These are phyloP conservation scores for Debaryomyces tyrocola DNA, from an alignment of 805 yeast genomes.

Conservation along the genomic window DNA sequence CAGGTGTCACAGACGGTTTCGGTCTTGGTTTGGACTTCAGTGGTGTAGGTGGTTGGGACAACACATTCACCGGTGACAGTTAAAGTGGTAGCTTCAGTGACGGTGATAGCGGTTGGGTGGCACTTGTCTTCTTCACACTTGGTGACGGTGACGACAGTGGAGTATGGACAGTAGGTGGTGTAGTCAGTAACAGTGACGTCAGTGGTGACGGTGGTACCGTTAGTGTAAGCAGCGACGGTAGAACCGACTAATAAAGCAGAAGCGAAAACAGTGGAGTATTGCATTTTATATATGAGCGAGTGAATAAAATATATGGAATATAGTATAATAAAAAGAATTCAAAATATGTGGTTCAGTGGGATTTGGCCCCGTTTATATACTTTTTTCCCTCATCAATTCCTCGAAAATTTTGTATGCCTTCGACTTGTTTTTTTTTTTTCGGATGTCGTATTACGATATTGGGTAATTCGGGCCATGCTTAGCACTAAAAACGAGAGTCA, in stretches of 20 bases:
- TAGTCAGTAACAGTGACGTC: conserved; percentile 62
- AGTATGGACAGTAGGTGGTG: conserved; percentile 77
- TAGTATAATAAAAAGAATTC: background rate
- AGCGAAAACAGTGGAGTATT: conserved; percentile 34
- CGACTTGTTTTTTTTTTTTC: too few species aligned
- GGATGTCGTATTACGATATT: too few species aligned
- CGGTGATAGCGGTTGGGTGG: conserved; percentile 56
- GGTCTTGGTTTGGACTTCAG: background rate
- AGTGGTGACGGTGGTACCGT: conserved; percentile 48
- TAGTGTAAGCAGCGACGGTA: conserved; percentile 42
- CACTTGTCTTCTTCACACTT: conserved; percentile 21
- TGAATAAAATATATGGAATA: conserved; percentile 10
- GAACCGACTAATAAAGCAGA: conserved; percentile 43
- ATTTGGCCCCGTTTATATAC: background rate
- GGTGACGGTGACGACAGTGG: conserved; percentile 68
- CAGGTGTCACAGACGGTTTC: background rate
- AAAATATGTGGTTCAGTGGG: background rate
- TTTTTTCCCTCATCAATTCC: background rate
- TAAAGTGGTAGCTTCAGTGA: conserved; percentile 75
- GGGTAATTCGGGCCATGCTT: too few species aligned
- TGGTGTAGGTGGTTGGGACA: conserved; percentile 46
- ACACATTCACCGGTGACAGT: conserved; percentile 90
- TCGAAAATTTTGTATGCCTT: background rate
- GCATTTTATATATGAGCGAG: conserved; percentile 27
- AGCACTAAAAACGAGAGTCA: too few species aligned